These are phyloP conservation scores for Zalaria obscura DNA, from an alignment of 2,329 filamentous ascomycete genomes.

Conservation along the genomic window DNA sequence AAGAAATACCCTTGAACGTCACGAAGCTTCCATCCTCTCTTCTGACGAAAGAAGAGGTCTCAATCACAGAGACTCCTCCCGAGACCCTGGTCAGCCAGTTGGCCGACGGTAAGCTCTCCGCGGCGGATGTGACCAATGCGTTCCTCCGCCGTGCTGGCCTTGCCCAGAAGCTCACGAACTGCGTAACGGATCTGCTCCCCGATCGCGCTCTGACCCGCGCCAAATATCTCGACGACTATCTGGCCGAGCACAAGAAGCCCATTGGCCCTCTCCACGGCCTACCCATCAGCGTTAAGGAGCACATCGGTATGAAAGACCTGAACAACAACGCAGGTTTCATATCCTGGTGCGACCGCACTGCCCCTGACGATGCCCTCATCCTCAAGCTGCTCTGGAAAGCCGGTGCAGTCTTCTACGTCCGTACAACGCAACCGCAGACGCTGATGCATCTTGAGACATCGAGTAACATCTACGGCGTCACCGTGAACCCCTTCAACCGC, in stretches of 20 bases:
- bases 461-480: constrained; percentile 37
- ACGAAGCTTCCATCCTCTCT: constrained; percentile 32
- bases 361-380: constrained; percentile 33
- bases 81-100: background rate
- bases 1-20: constrained; percentile 29
- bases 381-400: constrained; percentile 30
- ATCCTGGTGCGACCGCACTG: constrained; percentile 31
- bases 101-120: constrained; percentile 15
- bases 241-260: constrained; percentile 19
- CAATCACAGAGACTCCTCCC: background rate
- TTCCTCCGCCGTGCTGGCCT: constrained; percentile 35
- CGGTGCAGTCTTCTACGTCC: constrained; percentile 37
- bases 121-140: constrained; percentile 23
- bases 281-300: constrained; percentile 39
- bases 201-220: constrained; percentile 23
- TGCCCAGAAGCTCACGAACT: constrained; percentile 34
- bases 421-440: constrained; percentile 40
- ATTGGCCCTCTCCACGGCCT: constrained; percentile 35
- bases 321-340: constrained; percentile 37
- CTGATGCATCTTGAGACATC: constrained; percentile 40
- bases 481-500: constrained; percentile 40
- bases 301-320: constrained; percentile 33
- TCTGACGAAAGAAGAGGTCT: background rate
- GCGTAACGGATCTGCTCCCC: constrained; percentile 28
- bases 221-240: constrained; percentile 26